Conservation (phyloP, 1,284 basidiomycete species). For the Grifola frondosa region DNA sequence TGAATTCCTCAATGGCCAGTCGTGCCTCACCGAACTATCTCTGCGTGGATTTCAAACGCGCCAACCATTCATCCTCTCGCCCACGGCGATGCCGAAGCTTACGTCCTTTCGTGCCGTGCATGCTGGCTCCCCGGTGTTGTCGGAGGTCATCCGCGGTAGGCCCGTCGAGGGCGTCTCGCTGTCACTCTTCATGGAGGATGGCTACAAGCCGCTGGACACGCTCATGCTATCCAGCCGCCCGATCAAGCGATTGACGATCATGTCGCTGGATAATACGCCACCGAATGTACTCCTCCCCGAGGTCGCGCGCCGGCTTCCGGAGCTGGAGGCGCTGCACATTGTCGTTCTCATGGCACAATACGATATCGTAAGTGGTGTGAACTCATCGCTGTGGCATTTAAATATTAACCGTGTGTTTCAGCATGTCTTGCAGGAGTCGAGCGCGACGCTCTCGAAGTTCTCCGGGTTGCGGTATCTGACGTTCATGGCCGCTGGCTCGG, state of each 20-base stretch:
- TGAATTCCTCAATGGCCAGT: conserved; percentile 52
- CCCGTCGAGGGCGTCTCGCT: conserved; percentile 53
- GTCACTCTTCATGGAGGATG: conserved; percentile 46
- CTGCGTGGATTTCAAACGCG: conserved; percentile 45
- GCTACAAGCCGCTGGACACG: conserved; percentile 41
- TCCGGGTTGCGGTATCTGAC: conserved; percentile 39
- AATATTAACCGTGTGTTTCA: conserved; percentile 11
- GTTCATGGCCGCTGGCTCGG: conserved; percentile 37
- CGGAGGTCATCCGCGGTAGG: conserved; percentile 45
- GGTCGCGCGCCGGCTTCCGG: conserved; percentile 44
- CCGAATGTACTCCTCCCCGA: conserved; percentile 45
- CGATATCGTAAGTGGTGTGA: conserved; percentile 38
- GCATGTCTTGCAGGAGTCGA: conserved; percentile 31
- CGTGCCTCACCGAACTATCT: conserved; percentile 47
- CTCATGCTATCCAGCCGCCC: conserved; percentile 39
- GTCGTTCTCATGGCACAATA: conserved; percentile 49
- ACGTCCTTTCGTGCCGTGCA: conserved; percentile 53
- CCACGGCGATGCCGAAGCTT: conserved; percentile 47
- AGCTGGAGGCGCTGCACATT: conserved; percentile 56
- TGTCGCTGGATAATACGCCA: conserved; percentile 49
- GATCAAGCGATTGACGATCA: conserved; percentile 52
- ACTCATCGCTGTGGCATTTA: not conserved
- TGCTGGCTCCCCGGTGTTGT: conserved; percentile 44
- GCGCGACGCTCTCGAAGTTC: conserved; percentile 31
- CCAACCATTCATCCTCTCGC: conserved; percentile 38